phyloP scores from a whole-genome alignment of 345 rosid species.

The Noccaea bulbosa region DNA sequence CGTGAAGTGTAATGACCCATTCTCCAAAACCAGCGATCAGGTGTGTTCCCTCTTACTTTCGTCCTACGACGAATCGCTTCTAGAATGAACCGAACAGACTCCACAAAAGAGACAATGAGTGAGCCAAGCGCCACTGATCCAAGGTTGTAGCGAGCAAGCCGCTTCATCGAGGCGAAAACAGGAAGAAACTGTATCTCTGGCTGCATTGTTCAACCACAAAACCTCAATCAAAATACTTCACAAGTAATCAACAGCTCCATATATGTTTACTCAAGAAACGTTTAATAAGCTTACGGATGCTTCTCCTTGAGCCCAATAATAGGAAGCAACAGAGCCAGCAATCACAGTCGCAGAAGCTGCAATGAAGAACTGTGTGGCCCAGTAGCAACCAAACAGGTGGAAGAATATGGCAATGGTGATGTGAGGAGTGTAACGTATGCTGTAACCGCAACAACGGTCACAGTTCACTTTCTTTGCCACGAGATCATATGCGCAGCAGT shows the following conservation, averaged over 20 bases:
- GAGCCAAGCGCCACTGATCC: conserved; percentile 98
- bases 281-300: conserved; percentile 58
- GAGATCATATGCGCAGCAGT: conserved; percentile 93
- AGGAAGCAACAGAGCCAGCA: conserved; percentile 94
- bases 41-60: conserved; percentile 57
- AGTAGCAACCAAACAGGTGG: conserved; percentile 93
- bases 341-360: conserved; percentile 86
- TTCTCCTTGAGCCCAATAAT: conserved; percentile 95
- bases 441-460: conserved; percentile 89
- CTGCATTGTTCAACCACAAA: conserved; percentile 54
- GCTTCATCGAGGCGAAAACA: conserved; percentile 92
- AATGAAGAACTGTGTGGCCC: conserved; percentile 93
- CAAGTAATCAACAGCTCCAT: not conserved
- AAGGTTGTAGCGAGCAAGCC: conserved; percentile 78
- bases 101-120: conserved; percentile 82
- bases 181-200: conserved; percentile 94
- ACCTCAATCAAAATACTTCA: conserved; percentile 17
- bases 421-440: conserved; percentile 92
- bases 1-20: conserved; percentile 58
- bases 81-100: conserved; percentile 85
- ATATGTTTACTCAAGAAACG: not conserved
- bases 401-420: conserved; percentile 83
- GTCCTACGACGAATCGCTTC: conserved; percentile 85
- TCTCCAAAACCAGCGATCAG: conserved; percentile 71
- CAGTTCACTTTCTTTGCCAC: conserved; percentile 73